Conservation (phyloP, 257 asterid genomes). For the Ligustrum vulgare region DNA sequence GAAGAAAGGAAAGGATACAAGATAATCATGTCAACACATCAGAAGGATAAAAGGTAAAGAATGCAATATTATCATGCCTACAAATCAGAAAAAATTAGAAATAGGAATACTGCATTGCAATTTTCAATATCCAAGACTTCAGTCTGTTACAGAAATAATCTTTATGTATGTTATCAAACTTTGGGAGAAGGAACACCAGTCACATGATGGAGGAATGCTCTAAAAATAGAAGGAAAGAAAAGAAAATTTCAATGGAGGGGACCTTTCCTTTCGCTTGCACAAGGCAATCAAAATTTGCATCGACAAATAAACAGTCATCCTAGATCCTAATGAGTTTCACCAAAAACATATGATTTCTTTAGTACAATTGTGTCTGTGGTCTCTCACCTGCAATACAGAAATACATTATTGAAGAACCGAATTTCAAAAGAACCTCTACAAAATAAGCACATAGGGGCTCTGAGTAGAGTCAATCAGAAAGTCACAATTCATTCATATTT, state of each 20-base stretch:
- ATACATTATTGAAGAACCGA: not conserved
- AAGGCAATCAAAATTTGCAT: constrained; percentile 29
- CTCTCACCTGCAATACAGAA: not conserved
- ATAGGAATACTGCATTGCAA: not conserved
- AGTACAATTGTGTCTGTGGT: not conserved
- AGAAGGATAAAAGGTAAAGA: not conserved
- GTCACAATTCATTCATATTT: not conserved
- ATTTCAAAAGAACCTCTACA: constrained; percentile 1
- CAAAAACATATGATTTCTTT: not conserved
- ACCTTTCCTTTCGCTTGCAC: constrained; percentile 48
- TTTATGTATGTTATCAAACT: not conserved
- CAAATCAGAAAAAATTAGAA: not conserved
- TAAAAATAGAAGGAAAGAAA: not conserved
- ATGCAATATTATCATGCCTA: not conserved
- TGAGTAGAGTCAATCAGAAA: not conserved
- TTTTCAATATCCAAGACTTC: not conserved
- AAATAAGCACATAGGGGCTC: not conserved
- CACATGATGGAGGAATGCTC: not conserved
- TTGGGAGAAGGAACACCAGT: not conserved
- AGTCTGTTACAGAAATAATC: not conserved
- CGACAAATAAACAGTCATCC: constrained; percentile 20
- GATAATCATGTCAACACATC: constrained; percentile 16
- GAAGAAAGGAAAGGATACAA: constrained; percentile 25
- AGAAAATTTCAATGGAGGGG: constrained; percentile 24
- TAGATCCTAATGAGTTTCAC: not conserved